phyloP scores from a whole-genome alignment of 73 alveolate genomes.

The Paramecium biaurelia region DNA sequence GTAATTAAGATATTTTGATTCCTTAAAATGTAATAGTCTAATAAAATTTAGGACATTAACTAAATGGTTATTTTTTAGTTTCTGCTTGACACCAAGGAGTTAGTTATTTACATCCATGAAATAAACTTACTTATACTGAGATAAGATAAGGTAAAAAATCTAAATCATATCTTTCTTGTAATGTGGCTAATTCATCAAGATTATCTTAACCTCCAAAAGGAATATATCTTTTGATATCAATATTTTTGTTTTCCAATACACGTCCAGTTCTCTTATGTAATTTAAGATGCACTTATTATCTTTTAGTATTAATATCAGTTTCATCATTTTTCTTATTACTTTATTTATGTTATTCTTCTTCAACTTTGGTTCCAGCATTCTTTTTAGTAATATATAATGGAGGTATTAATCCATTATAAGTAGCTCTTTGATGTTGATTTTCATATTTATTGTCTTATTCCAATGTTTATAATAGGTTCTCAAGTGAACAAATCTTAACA shows the following conservation, averaged over 20 bases:
- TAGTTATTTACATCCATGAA: conserved; percentile 60
- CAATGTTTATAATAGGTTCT: conserved; percentile 47
- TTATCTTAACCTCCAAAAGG: conserved; percentile 57
- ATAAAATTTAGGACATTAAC: conserved; percentile 59
- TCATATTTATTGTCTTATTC: conserved; percentile 38
- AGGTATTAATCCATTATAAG: conserved; percentile 60
- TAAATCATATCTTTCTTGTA: conserved; percentile 49
- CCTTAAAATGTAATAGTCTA: conserved; percentile 56
- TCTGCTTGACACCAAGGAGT: conserved; percentile 54
- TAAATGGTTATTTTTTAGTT: conserved; percentile 63
- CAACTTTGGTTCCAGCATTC: conserved; percentile 30
- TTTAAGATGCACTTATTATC: conserved; percentile 31
- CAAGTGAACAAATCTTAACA: conserved; percentile 59
- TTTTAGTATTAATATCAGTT: background rate
- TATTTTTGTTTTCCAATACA: background rate
- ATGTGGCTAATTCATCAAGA: conserved; percentile 56
- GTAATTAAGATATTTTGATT: conserved; percentile 67
- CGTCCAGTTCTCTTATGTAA: conserved; percentile 34
- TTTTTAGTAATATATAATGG: conserved; percentile 54
- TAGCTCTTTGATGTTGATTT: conserved; percentile 38
- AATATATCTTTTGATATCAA: background rate
- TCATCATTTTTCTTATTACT: conserved; percentile 38
- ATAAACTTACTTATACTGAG: conserved; percentile 58
- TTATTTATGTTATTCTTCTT: background rate
- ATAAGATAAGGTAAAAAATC: conserved; percentile 64